phyloP scores from a whole-genome alignment of 2,329 filamentous ascomycete species.

The Xylaria sp. region DNA sequence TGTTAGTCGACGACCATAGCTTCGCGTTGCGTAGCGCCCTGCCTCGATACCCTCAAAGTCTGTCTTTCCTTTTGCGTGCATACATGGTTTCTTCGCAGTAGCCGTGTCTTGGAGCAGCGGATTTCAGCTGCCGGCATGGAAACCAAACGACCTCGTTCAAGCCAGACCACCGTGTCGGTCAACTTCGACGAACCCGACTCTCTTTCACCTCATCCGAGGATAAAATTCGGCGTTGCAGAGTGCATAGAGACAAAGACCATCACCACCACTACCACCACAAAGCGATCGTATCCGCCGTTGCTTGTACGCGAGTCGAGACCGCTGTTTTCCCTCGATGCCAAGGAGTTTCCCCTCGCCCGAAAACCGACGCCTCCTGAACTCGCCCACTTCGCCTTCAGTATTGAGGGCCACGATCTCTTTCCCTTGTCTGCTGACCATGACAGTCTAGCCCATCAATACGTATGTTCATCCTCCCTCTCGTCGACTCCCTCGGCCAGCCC shows the following conservation, averaged over 20 bases:
- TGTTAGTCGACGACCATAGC: conserved; percentile 1
- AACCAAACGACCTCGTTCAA: conserved; percentile 51
- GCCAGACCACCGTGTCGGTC: conserved; percentile 58
- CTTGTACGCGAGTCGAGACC: conserved; percentile 78
- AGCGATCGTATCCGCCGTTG: conserved; percentile 85
- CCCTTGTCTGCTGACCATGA: conserved; percentile 44
- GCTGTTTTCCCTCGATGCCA: conserved; percentile 79
- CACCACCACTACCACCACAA: conserved; percentile 92
- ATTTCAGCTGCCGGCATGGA: conserved; percentile 40
- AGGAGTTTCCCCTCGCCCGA: conserved; percentile 87
- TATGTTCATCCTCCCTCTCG: conserved; percentile 35
- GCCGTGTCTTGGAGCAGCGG: conserved; percentile 25
- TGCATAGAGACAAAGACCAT: conserved; percentile 77
- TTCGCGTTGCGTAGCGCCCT: not conserved
- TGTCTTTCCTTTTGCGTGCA: conserved; percentile 7
- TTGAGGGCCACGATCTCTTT: conserved; percentile 68
- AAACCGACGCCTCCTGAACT: conserved; percentile 84
- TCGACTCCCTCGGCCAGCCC: conserved; percentile 13
- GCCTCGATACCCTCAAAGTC: not conserved
- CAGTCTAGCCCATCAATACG: conserved; percentile 34
- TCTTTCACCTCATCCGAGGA: conserved; percentile 52
- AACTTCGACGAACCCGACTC: conserved; percentile 57
- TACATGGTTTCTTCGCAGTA: conserved; percentile 36
- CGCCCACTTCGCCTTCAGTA: conserved; percentile 78
- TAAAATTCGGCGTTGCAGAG: conserved; percentile 69